These are phyloP conservation scores for Clonostachys chloroleuca DNA, from an alignment of 2,329 filamentous ascomycete species.

Conservation along the genomic window DNA sequence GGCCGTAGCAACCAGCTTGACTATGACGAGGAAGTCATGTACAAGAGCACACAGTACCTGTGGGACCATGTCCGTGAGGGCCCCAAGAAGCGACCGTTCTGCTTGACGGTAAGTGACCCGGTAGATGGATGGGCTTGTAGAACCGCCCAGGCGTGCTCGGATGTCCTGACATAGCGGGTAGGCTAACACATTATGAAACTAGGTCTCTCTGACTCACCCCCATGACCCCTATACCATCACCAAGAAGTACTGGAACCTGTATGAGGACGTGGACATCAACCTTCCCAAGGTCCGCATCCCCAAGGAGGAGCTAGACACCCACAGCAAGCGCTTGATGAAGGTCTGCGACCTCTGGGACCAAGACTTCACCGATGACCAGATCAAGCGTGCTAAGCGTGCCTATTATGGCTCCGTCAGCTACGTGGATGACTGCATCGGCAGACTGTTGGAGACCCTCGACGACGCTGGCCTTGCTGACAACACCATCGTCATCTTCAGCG, in stretches of 20 bases:
- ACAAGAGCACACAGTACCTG: conserved; percentile 81
- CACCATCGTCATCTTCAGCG: conserved; percentile 88
- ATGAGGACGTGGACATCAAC: conserved; percentile 83
- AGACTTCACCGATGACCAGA: conserved; percentile 78
- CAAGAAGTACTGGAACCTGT: conserved; percentile 88
- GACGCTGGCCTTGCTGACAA: conserved; percentile 76
- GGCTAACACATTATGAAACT: background rate
- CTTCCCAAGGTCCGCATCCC: conserved; percentile 75
- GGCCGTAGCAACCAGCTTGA: conserved; percentile 92
- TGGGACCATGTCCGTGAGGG: conserved; percentile 87
- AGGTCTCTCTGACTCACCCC: conserved; percentile 86
- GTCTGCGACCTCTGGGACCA: conserved; percentile 85
- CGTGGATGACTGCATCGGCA: conserved; percentile 88
- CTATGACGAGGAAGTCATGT: conserved; percentile 96
- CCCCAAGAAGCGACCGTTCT: conserved; percentile 71
- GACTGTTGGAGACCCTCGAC: conserved; percentile 72
- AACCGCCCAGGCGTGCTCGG: too few relatives aligned
- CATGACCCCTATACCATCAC: conserved; percentile 96
- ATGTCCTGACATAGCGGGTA: too few relatives aligned
- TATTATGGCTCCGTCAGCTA: conserved; percentile 95
- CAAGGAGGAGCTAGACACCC: conserved; percentile 77
- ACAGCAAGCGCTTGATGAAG: conserved; percentile 82
- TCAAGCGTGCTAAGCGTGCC: conserved; percentile 78
- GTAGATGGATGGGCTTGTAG: background rate
- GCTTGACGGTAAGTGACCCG: conserved; percentile 56